phyloP scores from a whole-genome alignment of 331 rosid genomes.

The Quercus tomentella region DNA sequence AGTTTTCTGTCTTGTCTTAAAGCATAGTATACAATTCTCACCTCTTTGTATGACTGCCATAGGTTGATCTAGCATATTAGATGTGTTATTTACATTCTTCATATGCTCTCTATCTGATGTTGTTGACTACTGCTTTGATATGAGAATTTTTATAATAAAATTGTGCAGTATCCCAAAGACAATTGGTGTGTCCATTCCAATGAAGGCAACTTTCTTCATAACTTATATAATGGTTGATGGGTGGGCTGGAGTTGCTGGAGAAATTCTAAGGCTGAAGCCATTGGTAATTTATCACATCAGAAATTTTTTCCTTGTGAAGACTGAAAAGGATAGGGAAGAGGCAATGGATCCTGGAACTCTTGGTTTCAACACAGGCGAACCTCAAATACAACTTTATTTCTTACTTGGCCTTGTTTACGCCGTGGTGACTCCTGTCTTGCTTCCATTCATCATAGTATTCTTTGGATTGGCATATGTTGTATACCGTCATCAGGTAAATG shows the following conservation, averaged over 20 bases:
- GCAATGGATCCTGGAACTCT: constrained; percentile 99
- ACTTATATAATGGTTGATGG: constrained; percentile 97
- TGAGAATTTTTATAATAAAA: background rate
- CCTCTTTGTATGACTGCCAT: background rate
- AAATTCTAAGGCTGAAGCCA: constrained; percentile 88
- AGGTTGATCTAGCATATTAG: background rate
- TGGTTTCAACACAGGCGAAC: constrained; percentile 90
- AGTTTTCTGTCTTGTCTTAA: background rate
- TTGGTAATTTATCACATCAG: constrained; percentile 75
- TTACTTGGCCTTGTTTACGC: constrained; percentile 95
- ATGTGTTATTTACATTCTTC: background rate
- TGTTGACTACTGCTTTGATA: background rate
- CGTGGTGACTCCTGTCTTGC: constrained; percentile 80
- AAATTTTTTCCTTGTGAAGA: constrained; percentile 75
- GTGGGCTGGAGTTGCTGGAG: constrained; percentile 99
- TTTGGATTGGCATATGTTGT: constrained; percentile 77
- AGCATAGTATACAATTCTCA: background rate
- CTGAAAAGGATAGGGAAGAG: constrained; percentile 91
- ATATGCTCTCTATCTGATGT: background rate
- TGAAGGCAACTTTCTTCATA: constrained; percentile 98
- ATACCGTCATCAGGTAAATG: constrained; percentile 90
- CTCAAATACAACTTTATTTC: constrained; percentile 94
- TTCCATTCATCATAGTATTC: constrained; percentile 86
- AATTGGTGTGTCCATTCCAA: constrained; percentile 92
- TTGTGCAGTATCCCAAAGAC: constrained; percentile 82